Percentiles rank a stretch among this genome's conserved stretches.
phyloP scores from a whole-genome alignment of 139 green algal genomes.

The Volvox reticuliferus region DNA sequence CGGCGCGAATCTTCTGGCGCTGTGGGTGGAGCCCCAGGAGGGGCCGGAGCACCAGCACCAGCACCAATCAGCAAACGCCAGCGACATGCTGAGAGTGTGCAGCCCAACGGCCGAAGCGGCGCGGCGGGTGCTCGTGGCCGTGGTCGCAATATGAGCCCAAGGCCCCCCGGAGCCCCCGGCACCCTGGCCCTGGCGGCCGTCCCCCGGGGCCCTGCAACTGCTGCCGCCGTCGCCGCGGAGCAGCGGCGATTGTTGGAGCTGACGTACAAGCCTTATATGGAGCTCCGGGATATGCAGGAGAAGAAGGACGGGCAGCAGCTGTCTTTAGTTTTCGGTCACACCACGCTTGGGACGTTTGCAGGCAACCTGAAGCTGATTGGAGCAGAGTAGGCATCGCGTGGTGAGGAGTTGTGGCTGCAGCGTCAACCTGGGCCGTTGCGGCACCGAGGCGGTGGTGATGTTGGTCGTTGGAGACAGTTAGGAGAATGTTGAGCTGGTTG shows the following conservation, averaged over 20 bases:
- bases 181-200: background rate
- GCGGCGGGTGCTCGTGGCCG: background rate
- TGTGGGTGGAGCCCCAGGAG: too few relatives aligned
- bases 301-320: background rate
- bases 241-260: background rate
- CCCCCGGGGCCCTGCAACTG: background rate
- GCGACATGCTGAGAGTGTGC: background rate
- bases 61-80: background rate
- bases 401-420: too few relatives aligned
- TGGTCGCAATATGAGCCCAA: background rate
- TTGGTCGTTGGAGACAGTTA: too few relatives aligned
- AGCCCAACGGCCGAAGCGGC: background rate
- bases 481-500: too few relatives aligned
- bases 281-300: background rate
- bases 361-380: background rate
- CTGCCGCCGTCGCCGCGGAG: background rate
- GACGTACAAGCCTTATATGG: background rate
- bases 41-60: background rate
- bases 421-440: too few relatives aligned
- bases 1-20: background rate
- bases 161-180: too few relatives aligned
- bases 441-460: too few relatives aligned
- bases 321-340: background rate
- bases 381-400: background rate
- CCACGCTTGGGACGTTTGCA: constrained; percentile 12